Percentiles rank a stretch among this genome's conserved stretches.
Conservation (phyloP, 352 stramenopile genomes). For the Pilasporangium apinafurcum region DNA sequence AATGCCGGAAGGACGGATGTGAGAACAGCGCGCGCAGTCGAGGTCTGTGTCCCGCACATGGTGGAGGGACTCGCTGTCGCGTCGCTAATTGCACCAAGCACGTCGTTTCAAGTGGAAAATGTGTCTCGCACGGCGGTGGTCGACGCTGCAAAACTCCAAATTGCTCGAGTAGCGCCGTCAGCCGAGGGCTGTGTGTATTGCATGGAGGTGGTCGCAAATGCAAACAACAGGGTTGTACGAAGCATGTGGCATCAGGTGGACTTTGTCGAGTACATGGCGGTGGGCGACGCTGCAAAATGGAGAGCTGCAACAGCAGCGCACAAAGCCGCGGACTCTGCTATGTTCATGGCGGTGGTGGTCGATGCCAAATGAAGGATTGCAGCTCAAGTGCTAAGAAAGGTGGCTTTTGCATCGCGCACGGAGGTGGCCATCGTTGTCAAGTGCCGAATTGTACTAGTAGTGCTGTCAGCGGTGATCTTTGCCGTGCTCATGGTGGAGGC, state of each 20-base stretch:
- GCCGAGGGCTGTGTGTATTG: conserved; percentile 51
- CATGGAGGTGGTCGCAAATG: conserved; percentile 75
- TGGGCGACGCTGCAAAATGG: conserved; percentile 73
- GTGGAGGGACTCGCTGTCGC: conserved; percentile 53
- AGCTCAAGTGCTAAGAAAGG: conserved; percentile 83
- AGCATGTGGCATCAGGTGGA: conserved; percentile 72
- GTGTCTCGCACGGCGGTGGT: conserved; percentile 55
- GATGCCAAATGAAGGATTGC: conserved; percentile 65
- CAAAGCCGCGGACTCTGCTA: conserved; percentile 82
- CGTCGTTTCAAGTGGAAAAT: conserved; percentile 56
- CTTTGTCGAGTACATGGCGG: conserved; percentile 80
- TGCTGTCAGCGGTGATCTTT: conserved; percentile 73
- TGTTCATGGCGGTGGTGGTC: conserved; percentile 73
- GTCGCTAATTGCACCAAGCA: conserved; percentile 47
- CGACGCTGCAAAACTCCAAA: conserved; percentile 32
- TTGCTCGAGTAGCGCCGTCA: conserved; percentile 49
- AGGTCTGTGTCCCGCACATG: conserved; percentile 48
- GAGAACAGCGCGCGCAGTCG: conserved; percentile 42
- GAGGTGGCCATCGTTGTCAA: conserved; percentile 77
- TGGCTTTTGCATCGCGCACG: conserved; percentile 78
- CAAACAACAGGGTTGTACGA: conserved; percentile 51
- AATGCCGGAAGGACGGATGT: conserved; percentile 21
- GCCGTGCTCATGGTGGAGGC: conserved; percentile 72
- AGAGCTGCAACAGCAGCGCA: conserved; percentile 66
- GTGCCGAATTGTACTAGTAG: conserved; percentile 67